These are phyloP conservation scores for Fraxinus greggii DNA, from an alignment of 305 asterid species.

Conservation along the genomic window DNA sequence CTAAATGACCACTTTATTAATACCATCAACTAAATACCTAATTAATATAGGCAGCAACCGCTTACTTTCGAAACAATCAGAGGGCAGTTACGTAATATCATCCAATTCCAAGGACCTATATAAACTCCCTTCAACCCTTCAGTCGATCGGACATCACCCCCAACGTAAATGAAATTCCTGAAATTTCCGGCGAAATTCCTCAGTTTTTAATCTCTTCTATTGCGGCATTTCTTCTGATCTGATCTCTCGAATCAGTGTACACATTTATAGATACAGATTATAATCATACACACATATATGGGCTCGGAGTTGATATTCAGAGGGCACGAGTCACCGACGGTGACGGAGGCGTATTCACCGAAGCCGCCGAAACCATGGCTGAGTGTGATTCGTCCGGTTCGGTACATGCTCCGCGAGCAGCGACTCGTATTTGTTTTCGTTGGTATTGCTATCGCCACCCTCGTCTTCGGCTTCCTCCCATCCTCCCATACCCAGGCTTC, in stretches of 20 bases:
- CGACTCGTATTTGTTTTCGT: constrained; percentile 67
- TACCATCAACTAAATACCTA: neutral
- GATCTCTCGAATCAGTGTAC: neutral
- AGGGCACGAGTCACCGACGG: constrained; percentile 66
- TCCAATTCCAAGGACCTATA: constrained; percentile 16
- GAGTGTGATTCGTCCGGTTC: constrained; percentile 60
- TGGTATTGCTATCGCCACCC: constrained; percentile 75
- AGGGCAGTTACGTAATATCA: constrained; percentile 33
- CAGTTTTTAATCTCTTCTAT: neutral
- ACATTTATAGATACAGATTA: neutral
- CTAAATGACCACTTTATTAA: neutral
- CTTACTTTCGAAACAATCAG: neutral
- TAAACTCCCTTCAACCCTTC: constrained; percentile 22
- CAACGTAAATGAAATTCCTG: neutral
- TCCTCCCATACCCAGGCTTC: constrained; percentile 26
- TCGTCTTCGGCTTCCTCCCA: constrained; percentile 47
- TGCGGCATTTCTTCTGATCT: neutral
- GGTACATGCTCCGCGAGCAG: constrained; percentile 83
- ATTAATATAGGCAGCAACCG: neutral
- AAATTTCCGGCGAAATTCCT: constrained; percentile 11
- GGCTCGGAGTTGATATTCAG: constrained; percentile 78
- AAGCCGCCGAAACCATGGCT: constrained; percentile 80
- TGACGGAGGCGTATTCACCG: constrained; percentile 60
- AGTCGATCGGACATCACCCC: constrained; percentile 17
- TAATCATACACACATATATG: constrained; percentile 30